phyloP scores from a whole-genome alignment of 306 rosid species.

The Biancaea sappan region DNA sequence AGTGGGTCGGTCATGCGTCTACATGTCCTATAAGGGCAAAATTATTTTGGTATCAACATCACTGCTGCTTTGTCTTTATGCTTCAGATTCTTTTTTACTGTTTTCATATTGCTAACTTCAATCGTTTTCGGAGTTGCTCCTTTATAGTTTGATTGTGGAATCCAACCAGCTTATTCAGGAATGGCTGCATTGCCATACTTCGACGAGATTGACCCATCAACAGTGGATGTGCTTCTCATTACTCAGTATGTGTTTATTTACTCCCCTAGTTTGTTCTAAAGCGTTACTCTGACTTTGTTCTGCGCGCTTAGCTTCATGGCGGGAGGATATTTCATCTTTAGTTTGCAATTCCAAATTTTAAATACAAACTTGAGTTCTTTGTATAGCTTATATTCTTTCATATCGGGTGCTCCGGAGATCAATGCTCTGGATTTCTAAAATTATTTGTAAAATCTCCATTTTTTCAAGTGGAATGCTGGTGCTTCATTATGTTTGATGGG shows the following conservation, averaged over 20 bases:
- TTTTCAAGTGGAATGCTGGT: background rate
- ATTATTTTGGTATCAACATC: slow-evolving; percentile 48
- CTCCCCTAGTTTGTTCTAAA: background rate
- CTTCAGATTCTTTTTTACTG: background rate
- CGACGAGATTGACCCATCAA: slow-evolving; percentile 94
- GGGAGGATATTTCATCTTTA: background rate
- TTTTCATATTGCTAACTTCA: background rate
- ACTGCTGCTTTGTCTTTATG: background rate
- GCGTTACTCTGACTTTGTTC: background rate
- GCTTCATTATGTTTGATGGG: background rate
- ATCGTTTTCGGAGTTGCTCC: background rate
- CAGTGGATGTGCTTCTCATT: slow-evolving; percentile 83
- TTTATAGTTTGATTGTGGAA: slow-evolving; percentile 89
- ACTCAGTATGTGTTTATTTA: slow-evolving; percentile 60
- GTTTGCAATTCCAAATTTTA: too few relatives aligned
- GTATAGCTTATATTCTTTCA: background rate
- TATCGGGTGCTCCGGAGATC: background rate
- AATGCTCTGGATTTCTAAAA: background rate
- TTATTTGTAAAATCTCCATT: too few relatives aligned
- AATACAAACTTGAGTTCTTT: background rate
- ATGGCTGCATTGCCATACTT: slow-evolving; percentile 98
- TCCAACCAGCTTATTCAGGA: slow-evolving; percentile 85
- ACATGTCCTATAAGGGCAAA: slow-evolving; percentile 82
- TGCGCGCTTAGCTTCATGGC: background rate
- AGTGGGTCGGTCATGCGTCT: slow-evolving; percentile 93